These are phyloP conservation scores for Pseudogymnoascus verrucosus DNA, from an alignment of 2,329 filamentous ascomycete genomes.

Conservation along the genomic window DNA sequence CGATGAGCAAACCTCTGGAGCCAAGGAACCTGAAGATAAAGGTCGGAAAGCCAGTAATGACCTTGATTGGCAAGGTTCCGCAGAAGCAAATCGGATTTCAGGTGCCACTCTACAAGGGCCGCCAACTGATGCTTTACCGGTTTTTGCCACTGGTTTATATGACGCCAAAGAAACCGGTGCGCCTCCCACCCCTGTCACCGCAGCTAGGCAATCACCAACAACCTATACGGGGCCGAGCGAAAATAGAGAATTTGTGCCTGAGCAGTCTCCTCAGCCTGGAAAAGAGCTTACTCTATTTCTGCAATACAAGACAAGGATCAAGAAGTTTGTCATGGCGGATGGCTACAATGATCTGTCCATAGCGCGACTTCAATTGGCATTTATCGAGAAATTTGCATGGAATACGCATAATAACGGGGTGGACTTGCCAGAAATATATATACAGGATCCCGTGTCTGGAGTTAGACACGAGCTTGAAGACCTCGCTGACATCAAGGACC, in stretches of 20 bases:
- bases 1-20: constrained; percentile 24
- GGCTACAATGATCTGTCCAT: constrained; percentile 79
- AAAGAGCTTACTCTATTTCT: constrained; percentile 91
- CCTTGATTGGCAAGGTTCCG: neutral
- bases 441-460: constrained; percentile 90
- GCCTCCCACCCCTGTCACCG: constrained; percentile 16
- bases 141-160: constrained; percentile 18
- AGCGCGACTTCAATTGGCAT: constrained; percentile 82
- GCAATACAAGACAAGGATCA: constrained; percentile 94
- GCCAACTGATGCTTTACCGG: constrained; percentile 40
- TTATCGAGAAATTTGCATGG: constrained; percentile 99
- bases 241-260: constrained; percentile 47
- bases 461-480: constrained; percentile 97
- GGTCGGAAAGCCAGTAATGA: neutral
- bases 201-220: constrained; percentile 10
- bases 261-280: constrained; percentile 60
- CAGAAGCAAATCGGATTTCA: constrained; percentile 21
- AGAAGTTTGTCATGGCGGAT: constrained; percentile 85
- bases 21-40: constrained; percentile 53
- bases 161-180: constrained; percentile 11
- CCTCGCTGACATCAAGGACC: constrained; percentile 84
- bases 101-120: constrained; percentile 54
- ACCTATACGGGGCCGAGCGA: neutral
- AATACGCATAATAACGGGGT: constrained; percentile 91
- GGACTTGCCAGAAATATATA: constrained; percentile 94